Conservation (phyloP, 108 stramenopile species). For the Skeletonema tropicum region DNA sequence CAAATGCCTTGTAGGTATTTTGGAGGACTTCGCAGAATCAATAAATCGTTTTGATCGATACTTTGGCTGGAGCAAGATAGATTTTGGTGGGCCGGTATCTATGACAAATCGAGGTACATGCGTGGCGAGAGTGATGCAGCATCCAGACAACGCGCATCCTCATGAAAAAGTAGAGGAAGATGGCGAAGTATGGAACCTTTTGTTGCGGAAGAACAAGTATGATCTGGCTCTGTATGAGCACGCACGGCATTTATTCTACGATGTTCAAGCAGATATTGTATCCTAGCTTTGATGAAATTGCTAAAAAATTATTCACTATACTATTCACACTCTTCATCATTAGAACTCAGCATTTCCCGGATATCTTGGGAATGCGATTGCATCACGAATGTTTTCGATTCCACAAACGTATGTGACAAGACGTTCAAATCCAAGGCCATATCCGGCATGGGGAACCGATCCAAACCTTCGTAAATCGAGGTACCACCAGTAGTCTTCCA, state of each 20-base stretch:
- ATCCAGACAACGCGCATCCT: conserved; percentile 39
- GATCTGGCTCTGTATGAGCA: conserved; percentile 43
- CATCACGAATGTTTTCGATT: conserved; percentile 98
- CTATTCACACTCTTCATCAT: conserved; percentile 14
- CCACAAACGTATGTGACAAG: conserved; percentile 98
- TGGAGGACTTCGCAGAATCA: conserved; percentile 37
- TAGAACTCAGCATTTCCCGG: conserved; percentile 97
- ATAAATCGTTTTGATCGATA: conserved; percentile 36
- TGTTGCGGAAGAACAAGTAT: conserved; percentile 34
- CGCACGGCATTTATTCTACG: conserved; percentile 37
- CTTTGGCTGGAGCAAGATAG: conserved; percentile 36
- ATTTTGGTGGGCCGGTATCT: conserved; percentile 35
- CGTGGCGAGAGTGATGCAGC: conserved; percentile 17
- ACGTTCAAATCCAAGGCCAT: conserved; percentile 99
- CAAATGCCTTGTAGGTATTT: conserved; percentile 45
- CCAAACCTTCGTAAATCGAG: conserved; percentile 92
- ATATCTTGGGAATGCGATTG: conserved; percentile 97
- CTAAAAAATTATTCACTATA: conserved; percentile 5
- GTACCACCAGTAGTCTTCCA: conserved; percentile 98
- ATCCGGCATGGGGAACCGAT: conserved; percentile 98
- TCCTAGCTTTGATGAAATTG: not conserved
- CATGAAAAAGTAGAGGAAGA: conserved; percentile 39
- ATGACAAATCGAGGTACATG: conserved; percentile 23
- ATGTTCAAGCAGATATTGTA: conserved; percentile 32
- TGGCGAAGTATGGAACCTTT: conserved; percentile 42